phyloP scores from a whole-genome alignment of 305 asterid genomes.

The Rubia tinctorum region DNA sequence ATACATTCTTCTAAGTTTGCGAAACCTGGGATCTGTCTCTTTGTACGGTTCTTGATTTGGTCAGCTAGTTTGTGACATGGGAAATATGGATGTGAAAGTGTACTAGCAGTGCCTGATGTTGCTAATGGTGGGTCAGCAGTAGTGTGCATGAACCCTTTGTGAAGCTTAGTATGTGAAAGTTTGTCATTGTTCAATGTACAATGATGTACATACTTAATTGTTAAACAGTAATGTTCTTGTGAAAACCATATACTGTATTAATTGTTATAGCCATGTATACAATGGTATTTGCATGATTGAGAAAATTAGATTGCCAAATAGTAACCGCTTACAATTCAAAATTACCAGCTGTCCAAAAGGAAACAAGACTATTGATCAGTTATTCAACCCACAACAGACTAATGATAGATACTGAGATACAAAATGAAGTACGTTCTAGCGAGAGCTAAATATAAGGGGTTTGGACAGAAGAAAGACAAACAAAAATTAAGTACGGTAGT shows the following conservation, averaged over 20 bases:
- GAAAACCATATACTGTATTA: too few species aligned
- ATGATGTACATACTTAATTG: not conserved
- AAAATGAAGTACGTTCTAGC: too few species aligned
- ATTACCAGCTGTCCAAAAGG: not conserved
- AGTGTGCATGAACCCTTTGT: conserved; percentile 9
- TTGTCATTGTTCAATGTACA: not conserved
- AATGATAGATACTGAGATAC: not conserved
- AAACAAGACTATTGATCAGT: not conserved
- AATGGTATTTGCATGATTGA: not conserved
- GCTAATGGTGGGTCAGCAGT: not conserved
- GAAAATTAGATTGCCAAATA: too few species aligned
- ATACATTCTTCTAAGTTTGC: conserved; percentile 14
- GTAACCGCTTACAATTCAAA: not conserved
- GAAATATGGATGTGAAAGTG: not conserved
- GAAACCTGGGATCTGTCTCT: conserved; percentile 16
- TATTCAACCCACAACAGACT: not conserved
- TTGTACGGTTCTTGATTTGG: conserved; percentile 12
- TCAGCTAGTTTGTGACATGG: not conserved
- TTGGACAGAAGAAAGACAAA: not conserved
- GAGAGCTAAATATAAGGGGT: not conserved
- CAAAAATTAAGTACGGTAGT: not conserved
- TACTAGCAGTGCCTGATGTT: not conserved
- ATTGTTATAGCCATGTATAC: not conserved
- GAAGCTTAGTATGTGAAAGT: not conserved
- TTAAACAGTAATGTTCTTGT: not conserved